These are phyloP conservation scores for Cinnamomum chago DNA, from an alignment of 164 flowering plant genomes.

Conservation along the genomic window DNA sequence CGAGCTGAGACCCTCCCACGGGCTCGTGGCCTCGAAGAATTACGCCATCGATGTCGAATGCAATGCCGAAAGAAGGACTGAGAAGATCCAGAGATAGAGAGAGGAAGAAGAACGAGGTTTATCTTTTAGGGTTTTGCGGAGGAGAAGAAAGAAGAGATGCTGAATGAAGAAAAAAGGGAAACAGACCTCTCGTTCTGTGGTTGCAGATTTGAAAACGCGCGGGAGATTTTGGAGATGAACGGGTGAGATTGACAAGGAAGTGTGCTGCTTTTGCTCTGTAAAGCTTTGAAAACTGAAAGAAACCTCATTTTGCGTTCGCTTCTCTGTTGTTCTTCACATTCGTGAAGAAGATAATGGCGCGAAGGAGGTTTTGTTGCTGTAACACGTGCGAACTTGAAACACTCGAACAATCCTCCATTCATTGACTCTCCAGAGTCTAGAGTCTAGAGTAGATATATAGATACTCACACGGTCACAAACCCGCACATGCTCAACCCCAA, in stretches of 20 bases:
- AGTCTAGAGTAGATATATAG: too few relatives aligned
- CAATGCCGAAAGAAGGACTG: conserved; percentile 67
- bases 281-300: conserved; percentile 6
- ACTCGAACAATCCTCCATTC: too few relatives aligned
- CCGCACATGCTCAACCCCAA: too few relatives aligned
- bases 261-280: not conserved
- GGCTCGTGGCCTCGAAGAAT: conserved; percentile 58
- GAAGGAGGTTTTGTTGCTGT: too few relatives aligned
- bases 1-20: conserved; percentile 63
- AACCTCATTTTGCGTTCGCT: conserved; percentile 6
- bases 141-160: too few relatives aligned
- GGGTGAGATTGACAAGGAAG: not conserved
- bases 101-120: too few relatives aligned
- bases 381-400: too few relatives aligned
- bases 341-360: too few relatives aligned
- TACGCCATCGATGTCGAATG: conserved; percentile 88
- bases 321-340: not conserved
- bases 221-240: not conserved
- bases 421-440: too few relatives aligned
- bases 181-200: not conserved
- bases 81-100: not conserved
- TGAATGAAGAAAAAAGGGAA: too few relatives aligned
- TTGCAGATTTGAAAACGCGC: conserved; percentile 1
- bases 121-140: too few relatives aligned
- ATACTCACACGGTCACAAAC: too few relatives aligned